These are phyloP conservation scores for Penicillium nordicum DNA, from an alignment of 2,329 filamentous ascomycete species.

Conservation along the genomic window DNA sequence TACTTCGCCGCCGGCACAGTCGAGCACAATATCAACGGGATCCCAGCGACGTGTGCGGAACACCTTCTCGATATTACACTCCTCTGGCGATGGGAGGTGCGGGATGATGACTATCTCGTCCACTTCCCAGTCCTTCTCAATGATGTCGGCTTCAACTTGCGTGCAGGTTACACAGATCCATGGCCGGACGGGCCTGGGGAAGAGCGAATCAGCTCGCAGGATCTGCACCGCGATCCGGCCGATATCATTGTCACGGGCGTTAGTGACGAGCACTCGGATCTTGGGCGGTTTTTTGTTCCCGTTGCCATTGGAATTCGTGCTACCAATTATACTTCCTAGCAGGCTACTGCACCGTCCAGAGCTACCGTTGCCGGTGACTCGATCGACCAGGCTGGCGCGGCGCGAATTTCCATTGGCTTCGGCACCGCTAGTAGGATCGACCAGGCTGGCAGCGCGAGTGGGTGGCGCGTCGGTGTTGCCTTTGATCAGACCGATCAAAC, in stretches of 20 bases:
- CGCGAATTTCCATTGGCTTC: background rate
- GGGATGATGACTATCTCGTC: slow-evolving; percentile 36
- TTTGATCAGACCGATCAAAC: slow-evolving; percentile 1
- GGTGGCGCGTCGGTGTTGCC: background rate
- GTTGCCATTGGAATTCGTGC: background rate
- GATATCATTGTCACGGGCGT: slow-evolving; percentile 37
- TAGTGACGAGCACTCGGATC: slow-evolving; percentile 39
- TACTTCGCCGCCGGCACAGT: slow-evolving; percentile 36
- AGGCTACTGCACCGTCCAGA: background rate
- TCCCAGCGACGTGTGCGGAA: slow-evolving; percentile 33
- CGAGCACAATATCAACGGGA: slow-evolving; percentile 42
- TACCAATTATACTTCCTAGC: background rate
- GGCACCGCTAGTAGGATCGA: background rate
- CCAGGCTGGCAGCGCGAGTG: background rate
- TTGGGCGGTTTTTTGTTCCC: slow-evolving; percentile 6
- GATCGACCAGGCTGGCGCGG: background rate
- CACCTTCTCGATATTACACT: slow-evolving; percentile 30
- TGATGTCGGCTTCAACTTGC: slow-evolving; percentile 23
- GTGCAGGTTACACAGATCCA: slow-evolving; percentile 41
- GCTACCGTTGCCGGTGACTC: slow-evolving; percentile 6
- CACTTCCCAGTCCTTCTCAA: slow-evolving; percentile 30
- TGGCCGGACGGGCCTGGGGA: slow-evolving; percentile 24
- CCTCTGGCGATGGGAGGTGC: slow-evolving; percentile 20
- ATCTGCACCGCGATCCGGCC: slow-evolving; percentile 39
- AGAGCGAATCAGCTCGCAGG: slow-evolving; percentile 34